phyloP scores from a whole-genome alignment of 441 rosid species.

The Syzygium syzygioides region DNA sequence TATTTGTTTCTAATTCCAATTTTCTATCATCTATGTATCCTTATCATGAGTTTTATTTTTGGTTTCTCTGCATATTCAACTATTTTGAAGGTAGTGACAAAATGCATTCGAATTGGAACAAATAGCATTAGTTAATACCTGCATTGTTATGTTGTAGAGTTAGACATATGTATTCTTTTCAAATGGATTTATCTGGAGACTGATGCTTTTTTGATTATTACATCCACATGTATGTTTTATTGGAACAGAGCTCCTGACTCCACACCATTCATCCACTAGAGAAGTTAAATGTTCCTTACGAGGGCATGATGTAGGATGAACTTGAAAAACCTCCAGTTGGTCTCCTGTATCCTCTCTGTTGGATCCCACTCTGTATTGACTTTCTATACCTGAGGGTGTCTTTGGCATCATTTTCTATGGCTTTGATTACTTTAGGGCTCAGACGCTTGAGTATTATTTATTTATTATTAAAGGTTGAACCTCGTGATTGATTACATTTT shows the following conservation, averaged over 20 bases:
- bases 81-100: background rate
- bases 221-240: background rate
- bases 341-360: background rate
- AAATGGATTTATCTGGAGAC: background rate
- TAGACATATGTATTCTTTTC: background rate
- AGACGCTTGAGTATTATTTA: background rate
- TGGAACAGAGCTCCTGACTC: background rate
- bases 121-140: background rate
- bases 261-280: background rate
- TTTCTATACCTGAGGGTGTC: background rate
- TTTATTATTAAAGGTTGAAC: background rate
- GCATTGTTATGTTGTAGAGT: background rate
- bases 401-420: background rate
- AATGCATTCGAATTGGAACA: background rate
- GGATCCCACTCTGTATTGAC: background rate
- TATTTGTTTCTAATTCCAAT: background rate
- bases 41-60: background rate
- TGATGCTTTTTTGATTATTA: background rate
- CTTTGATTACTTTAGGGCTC: background rate
- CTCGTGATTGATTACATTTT: background rate
- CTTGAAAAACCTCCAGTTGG: background rate
- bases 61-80: background rate
- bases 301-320: background rate
- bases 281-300: background rate
- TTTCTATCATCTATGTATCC: background rate